Base-by-base conservation (phyloP, 805 yeast genomes). In the Barnettozyma botsteinii region DNA sequence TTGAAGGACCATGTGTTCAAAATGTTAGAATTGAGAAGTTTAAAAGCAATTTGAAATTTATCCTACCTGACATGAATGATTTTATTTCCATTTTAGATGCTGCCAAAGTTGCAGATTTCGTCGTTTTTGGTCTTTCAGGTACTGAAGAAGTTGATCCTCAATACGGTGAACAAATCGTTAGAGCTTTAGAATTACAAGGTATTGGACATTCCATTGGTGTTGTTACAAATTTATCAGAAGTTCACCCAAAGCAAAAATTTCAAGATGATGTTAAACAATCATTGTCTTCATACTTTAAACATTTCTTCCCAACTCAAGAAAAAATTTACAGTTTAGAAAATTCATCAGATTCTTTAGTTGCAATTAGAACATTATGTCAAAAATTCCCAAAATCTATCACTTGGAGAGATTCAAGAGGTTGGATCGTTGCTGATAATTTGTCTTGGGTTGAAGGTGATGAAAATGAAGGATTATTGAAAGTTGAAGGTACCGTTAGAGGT, bases 321-420 rank as follows among this genome's bases (percentile, higher is more conserved):
- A 83, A 80, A 60, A 65, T 94, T 15, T 89, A 67, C 61, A 79
- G 81, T 32, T 60, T 86, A 38, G 95, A 86, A 48, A 67, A 64
- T 35, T 63, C 66, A 13, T 69, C 84, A 3, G 98, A 93, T 48
- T 71, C 84, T n/a, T 49, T 72, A 15, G 85, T 83, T 52, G 79
- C 85, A 32, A 68, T 84, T 31, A 76, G 98, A 59, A 67, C 70
- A 4, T 53, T 93, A 20, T 84, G 96, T 56, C 97, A 91, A 55
- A 85, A 80, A 62, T 76, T 81, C 52, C 98, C 98, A 21, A 81
- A 79, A 55, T 77, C 85, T 1, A 69, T 94, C 34, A 76, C 75
- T 19, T 93, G 98, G 98, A 80, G 98, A 64, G 97, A 91, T 52
- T 65, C 79, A n/a, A 72, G 98, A 56, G 91, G 96, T 7, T 93